Percentiles rank a stretch among this genome's conserved stretches.
phyloP scores from a whole-genome alignment of 805 yeast species.

The Candida sithepensis region DNA sequence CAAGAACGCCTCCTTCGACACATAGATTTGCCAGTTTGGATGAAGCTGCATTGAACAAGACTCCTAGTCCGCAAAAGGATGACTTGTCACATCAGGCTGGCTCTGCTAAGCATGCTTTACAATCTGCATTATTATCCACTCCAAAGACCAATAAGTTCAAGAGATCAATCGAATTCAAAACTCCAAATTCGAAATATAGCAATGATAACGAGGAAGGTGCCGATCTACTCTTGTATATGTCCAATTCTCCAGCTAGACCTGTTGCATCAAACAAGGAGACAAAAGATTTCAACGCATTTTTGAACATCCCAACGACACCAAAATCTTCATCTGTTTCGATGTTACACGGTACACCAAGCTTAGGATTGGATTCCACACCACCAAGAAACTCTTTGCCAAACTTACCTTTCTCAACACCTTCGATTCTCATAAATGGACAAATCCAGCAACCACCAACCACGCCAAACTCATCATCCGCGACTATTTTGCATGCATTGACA shows the following conservation, averaged over 20 bases:
- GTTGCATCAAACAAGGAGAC: constrained; percentile 29
- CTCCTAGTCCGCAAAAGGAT: constrained; percentile 16
- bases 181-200: constrained; percentile 27
- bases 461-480: constrained; percentile 8
- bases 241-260: constrained; percentile 63
- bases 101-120: constrained; percentile 20
- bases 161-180: constrained; percentile 23
- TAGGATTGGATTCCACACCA: constrained; percentile 26
- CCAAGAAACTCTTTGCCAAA: constrained; percentile 14
- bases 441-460: constrained; percentile 18
- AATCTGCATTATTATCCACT: constrained; percentile 28
- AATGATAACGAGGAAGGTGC: constrained; percentile 62
- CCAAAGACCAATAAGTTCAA: constrained; percentile 24
- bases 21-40: constrained; percentile 14
- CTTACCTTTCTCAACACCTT: constrained; percentile 22
- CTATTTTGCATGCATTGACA: neutral
- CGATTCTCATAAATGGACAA: constrained; percentile 9
- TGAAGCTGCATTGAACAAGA: constrained; percentile 17
- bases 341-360: constrained; percentile 15
- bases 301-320: constrained; percentile 29
- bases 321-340: constrained; percentile 18
- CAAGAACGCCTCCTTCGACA: constrained; percentile 30
- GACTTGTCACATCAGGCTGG: constrained; percentile 2
- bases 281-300: constrained; percentile 12
- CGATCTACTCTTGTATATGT: constrained; percentile 72